Conservation (phyloP, 2,329 filamentous ascomycete genomes). For the Pseudogymnoascus sp. region DNA sequence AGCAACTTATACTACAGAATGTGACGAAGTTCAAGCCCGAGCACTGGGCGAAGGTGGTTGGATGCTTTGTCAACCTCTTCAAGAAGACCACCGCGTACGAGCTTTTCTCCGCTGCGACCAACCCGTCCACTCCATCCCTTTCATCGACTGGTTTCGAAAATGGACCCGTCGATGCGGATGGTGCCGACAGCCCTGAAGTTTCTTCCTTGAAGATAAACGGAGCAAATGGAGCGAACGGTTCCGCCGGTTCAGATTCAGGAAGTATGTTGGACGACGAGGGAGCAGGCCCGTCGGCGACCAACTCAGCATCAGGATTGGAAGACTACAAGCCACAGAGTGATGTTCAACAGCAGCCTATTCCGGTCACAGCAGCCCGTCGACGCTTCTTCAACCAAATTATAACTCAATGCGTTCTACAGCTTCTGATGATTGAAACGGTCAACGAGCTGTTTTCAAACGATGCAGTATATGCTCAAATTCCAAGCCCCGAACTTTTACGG, state of each 20-base stretch:
- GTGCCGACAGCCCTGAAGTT: constrained; percentile 15
- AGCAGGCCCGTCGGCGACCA: constrained; percentile 23
- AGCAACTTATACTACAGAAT: constrained; percentile 94
- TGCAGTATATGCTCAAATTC: constrained; percentile 87
- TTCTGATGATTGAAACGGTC: constrained; percentile 99
- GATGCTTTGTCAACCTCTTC: constrained; percentile 92
- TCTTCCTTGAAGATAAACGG: constrained; percentile 59
- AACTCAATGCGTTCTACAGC: constrained; percentile 91
- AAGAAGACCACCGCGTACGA: constrained; percentile 91
- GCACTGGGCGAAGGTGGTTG: constrained; percentile 93
- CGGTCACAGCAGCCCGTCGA: constrained; percentile 85
- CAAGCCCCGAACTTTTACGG: constrained; percentile 78
- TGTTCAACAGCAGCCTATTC: constrained; percentile 79
- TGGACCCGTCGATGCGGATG: constrained; percentile 28
- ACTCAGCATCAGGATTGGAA: constrained; percentile 43
- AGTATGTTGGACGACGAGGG: constrained; percentile 28
- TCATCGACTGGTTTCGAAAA: constrained; percentile 47
- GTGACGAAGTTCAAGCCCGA: constrained; percentile 81
- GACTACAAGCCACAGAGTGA: constrained; percentile 76
- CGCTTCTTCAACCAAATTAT: constrained; percentile 99
- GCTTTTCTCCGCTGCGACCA: constrained; percentile 76
- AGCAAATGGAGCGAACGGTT: constrained; percentile 37
- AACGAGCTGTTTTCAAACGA: constrained; percentile 98
- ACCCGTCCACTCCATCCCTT: constrained; percentile 45
- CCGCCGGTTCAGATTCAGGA: constrained; percentile 28